phyloP scores from a whole-genome alignment of 345 rosid species.

The Acer saccharum region DNA sequence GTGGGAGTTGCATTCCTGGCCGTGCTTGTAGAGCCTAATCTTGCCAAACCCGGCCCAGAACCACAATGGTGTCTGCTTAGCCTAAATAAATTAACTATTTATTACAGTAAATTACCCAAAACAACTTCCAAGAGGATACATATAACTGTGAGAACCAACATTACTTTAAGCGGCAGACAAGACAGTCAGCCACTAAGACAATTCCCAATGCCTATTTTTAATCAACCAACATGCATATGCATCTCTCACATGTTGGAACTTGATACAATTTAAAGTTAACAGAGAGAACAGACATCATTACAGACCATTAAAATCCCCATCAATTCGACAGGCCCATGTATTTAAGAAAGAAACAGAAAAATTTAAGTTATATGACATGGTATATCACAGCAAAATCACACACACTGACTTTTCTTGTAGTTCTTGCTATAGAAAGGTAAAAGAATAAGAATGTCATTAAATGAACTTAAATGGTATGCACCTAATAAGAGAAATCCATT shows the following conservation, averaged over 20 bases:
- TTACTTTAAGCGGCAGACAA: conserved; percentile 18
- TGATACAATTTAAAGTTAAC: conserved; percentile 35
- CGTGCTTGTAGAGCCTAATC: no score
- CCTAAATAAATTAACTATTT: background rate
- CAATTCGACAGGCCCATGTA: conserved; percentile 16
- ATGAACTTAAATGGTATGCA: background rate
- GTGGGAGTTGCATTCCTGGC: no score
- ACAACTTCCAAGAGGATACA: conserved; percentile 25
- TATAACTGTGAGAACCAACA: background rate
- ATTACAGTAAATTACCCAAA: background rate
- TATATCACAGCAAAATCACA: background rate
- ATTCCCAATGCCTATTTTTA: conserved; percentile 29
- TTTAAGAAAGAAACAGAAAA: background rate
- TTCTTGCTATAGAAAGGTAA: background rate
- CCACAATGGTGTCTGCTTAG: no score
- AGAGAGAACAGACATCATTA: conserved; percentile 25
- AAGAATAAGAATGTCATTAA: background rate
- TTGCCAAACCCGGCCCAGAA: no score
- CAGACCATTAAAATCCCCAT: conserved; percentile 17
- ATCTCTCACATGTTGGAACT: conserved; percentile 43
- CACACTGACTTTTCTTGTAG: background rate
- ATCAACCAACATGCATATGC: conserved; percentile 10
- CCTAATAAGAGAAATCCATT: background rate
- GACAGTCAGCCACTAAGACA: conserved; percentile 22
- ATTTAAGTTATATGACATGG: background rate